Evolutionary conservation across 257 asterid genomes (phyloP), one percentile per base, ranked within the genome.

Genomic region (Nicotiana sylvestris): DNA sequence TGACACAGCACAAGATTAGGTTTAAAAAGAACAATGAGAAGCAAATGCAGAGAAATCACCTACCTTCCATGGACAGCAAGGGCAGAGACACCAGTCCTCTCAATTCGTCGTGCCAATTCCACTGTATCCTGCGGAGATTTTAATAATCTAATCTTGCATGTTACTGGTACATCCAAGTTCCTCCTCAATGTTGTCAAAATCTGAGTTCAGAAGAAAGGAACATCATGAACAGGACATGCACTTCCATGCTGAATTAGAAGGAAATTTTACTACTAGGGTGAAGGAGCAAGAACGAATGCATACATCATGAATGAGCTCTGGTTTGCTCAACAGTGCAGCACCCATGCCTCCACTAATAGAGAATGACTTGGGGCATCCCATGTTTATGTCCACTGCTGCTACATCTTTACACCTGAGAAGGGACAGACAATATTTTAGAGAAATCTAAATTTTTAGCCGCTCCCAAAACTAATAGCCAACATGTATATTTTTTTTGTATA

Each of bases 261-360:
- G 81, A 82, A 70, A 58, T 74, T 84, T 69, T 66, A 49, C 77
- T 17, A 11, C 39, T 37, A 35, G 61, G 78, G 21, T n/a, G 32
- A 81, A 66, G 46, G 6, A 43, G 21, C 62, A 82, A 61, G 8
- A 35, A 32, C 13, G 61, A 30, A 77, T 81, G 46, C 92, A 77
- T 89, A 94, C 98, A 92, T 95, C 99, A 70, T 92, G 97, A 84
- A 95, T 93, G 64, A 95, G 97, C 60, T 95, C 99, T 27, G 99
- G 99, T 86, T 94, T 95, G 78, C 89, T 62, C 88, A 95, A 87
- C 85, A 95, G 86, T 35, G 99, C 97, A 85, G 99, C 97, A 85
- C 99, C 99, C 99, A 95, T 95, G 86, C 99, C 98, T 85, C 99
- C 99, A 85, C 97, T 94, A 78, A 92, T 76, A 39, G 99, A 95